Conservation (phyloP, 129 eudicot genomes). For the Gnaphalium uliginosum region DNA sequence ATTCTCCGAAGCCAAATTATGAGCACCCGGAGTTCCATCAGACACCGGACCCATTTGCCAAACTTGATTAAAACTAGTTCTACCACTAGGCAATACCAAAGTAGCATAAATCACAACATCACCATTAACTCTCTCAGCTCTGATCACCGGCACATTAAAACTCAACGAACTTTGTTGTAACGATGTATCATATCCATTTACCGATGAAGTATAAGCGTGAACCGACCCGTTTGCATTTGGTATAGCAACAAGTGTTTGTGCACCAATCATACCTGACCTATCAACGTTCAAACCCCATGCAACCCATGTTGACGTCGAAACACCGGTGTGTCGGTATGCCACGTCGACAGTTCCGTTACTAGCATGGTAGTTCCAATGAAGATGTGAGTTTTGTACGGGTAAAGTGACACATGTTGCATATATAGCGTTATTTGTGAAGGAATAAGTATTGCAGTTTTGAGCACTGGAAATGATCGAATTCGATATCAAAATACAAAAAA, state of each 20-base stretch:
- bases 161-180: constrained; percentile 44
- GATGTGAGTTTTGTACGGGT: constrained; percentile 53
- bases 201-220: constrained; percentile 51
- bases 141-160: constrained; percentile 47
- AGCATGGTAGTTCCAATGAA: constrained; percentile 68
- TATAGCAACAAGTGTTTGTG: constrained; percentile 66
- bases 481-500: constrained; percentile 26
- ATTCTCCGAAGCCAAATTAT: constrained; percentile 37
- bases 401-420: constrained; percentile 50
- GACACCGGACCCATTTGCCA: constrained; percentile 77
- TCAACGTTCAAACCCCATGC: constrained; percentile 69
- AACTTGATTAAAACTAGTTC: constrained; percentile 66
- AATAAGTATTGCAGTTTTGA: constrained; percentile 41
- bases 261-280: constrained; percentile 49
- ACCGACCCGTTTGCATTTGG: constrained; percentile 43
- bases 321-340: constrained; percentile 60
- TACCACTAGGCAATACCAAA: constrained; percentile 48
- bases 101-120: constrained; percentile 69
- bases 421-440: constrained; percentile 43
- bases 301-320: constrained; percentile 59
- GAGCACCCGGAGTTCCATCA: constrained; percentile 39
- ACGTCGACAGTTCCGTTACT: constrained; percentile 56
- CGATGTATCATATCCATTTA: constrained; percentile 17
- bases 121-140: constrained; percentile 39
- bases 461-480: constrained; percentile 38